Base-by-base conservation (phyloP, 2,329 filamentous ascomycete species). In the Aspergillus aculeatus region DNA sequence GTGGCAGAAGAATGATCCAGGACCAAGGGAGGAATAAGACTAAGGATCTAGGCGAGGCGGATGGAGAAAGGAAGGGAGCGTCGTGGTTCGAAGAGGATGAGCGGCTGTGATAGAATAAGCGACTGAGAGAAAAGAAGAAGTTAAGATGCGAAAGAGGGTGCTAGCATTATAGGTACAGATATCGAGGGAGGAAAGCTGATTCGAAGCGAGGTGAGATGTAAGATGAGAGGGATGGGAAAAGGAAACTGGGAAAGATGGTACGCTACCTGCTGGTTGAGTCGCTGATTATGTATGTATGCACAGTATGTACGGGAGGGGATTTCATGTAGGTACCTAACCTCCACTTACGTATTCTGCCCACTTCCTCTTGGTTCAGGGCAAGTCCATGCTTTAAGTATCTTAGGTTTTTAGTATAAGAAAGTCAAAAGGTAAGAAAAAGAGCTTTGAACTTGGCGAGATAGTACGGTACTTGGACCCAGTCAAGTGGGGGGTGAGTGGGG, bases 261-360 rank as follows among this genome's bases (percentile, higher is more conserved):
- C 53, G 24, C 52, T 54, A 54, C 38, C 52, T 32, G 38, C 38
- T 44, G 38, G 38, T n/a, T 19, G 38, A 44, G 38, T 9, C 6
- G 14, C 16, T 19, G 38, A 9, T 44, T 44, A 44, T 44, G 38
- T 44, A 44, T 19, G 38, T 14, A 19, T 29, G 32, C n/a, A 24
- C 19, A 29, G 51, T 24, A 44, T 47, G 52, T n/a, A 54, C 11
- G 53, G 24, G 41, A n/a, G 5, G 53, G 14, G 23, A 3, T 7
- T 9, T 29, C 26, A 48, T 55, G 53, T 35, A 52, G 35, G 50
- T 55, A 55, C 53, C 53, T 55, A 47, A 55, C 53, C 11, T 52
- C 26, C 49, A 51, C 38, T 44, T 44, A 44, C 38, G 38, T 44
- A 44, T 19, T 16, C 16, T 44, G 16, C 16, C 5, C 38, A n/a